Conservation (phyloP, 2,329 filamentous ascomycete genomes). For the Gaeumannomyces tritici region DNA sequence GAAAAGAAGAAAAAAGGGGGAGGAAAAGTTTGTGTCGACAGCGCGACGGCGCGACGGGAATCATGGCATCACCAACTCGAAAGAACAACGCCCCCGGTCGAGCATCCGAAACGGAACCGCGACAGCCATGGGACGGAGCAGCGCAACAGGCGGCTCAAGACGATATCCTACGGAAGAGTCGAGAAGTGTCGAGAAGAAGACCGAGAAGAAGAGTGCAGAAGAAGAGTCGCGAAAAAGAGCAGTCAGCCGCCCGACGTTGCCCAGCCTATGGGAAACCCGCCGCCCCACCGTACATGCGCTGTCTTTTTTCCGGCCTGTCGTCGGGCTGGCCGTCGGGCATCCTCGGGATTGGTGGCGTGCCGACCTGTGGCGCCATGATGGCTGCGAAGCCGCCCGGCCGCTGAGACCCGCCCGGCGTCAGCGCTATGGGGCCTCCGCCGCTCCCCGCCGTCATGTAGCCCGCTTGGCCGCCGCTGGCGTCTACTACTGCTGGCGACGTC, state of each 20-base stretch:
- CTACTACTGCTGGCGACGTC: constrained; percentile 38
- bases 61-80: no score
- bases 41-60: no score
- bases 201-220: no score
- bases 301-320: constrained; percentile 41
- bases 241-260: no score
- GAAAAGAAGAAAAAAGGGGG: not conserved
- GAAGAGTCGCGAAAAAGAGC: no score
- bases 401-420: constrained; percentile 27
- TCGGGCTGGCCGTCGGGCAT: constrained; percentile 20
- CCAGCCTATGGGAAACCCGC: not conserved
- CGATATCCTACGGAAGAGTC: no score
- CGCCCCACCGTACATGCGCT: constrained; percentile 31
- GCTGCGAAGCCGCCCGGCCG: constrained; percentile 18
- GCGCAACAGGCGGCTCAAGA: no score
- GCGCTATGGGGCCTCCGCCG: constrained; percentile 27
- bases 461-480: constrained; percentile 21
- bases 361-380: constrained; percentile 20
- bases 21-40: not conserved
- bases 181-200: no score
- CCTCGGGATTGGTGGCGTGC: constrained; percentile 6
- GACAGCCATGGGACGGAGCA: no score
- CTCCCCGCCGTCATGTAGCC: constrained; percentile 35
- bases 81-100: no score
- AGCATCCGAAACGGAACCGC: no score